Conservation (phyloP, 805 yeast species). For the Candida tibetensis region DNA sequence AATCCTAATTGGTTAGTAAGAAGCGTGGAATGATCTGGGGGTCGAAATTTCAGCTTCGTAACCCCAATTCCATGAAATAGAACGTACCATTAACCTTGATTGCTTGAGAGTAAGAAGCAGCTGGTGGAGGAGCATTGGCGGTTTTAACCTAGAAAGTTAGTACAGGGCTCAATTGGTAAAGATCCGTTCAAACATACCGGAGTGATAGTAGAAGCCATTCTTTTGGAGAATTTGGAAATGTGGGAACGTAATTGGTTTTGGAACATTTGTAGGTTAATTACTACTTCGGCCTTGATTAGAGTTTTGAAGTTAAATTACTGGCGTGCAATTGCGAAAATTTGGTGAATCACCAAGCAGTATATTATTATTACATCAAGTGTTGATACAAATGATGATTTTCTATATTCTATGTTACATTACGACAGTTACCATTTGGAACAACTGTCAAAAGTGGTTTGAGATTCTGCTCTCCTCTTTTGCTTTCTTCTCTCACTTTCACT, state of each 20-base stretch:
- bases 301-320: too few relatives aligned
- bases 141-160: constrained; percentile 51
- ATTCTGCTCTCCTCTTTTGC: too few relatives aligned
- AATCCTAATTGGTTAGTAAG: constrained; percentile 48
- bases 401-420: too few relatives aligned
- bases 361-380: not conserved
- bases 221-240: constrained; percentile 16
- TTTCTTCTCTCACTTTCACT: constrained; percentile 7
- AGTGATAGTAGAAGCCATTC: constrained; percentile 26
- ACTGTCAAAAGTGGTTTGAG: too few relatives aligned
- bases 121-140: constrained; percentile 88
- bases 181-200: constrained; percentile 24
- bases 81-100: constrained; percentile 68
- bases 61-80: too few relatives aligned
- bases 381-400: too few relatives aligned
- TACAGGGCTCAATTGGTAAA: constrained; percentile 1
- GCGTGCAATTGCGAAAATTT: not conserved
- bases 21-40: too few relatives aligned
- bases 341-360: not conserved
- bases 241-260: constrained; percentile 17
- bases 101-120: constrained; percentile 96
- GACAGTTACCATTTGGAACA: too few relatives aligned
- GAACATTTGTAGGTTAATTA: constrained; percentile 17
- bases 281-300: too few relatives aligned
- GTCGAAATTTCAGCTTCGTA: not conserved